Evolutionary conservation across 768 basidiomycete species (phyloP).

Genomic region (Guyanaporus albipodus): DNA sequence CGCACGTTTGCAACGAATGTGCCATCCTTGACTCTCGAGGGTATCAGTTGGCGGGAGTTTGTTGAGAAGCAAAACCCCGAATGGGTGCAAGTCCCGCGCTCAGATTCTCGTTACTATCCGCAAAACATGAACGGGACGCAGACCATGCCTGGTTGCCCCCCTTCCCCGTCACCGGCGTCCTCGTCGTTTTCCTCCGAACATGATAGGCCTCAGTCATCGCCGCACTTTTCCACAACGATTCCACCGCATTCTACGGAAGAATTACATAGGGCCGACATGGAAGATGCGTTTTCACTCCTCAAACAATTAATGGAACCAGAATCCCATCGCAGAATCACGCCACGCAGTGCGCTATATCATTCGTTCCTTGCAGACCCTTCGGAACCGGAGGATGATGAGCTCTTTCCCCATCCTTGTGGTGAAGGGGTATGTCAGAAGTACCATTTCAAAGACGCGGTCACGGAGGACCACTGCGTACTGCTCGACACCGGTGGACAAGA

Average conservation of each 20-base stretch:
- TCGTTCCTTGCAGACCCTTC: slow-evolving; percentile 60
- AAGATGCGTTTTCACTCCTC: slow-evolving; percentile 70
- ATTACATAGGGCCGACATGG: slow-evolving; percentile 52
- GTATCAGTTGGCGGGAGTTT: slow-evolving; percentile 68
- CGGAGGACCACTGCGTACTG: slow-evolving; percentile 50
- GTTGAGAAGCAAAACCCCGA: slow-evolving; percentile 76
- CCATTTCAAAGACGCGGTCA: slow-evolving; percentile 60
- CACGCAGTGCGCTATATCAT: slow-evolving; percentile 72
- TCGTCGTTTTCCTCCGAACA: slow-evolving; percentile 20
- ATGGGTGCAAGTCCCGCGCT: slow-evolving; percentile 48
- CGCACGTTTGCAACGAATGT: slow-evolving; percentile 90
- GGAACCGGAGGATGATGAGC: slow-evolving; percentile 55
- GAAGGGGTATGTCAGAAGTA: slow-evolving; percentile 60
- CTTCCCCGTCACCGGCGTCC: slow-evolving; percentile 34
- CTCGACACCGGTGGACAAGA: slow-evolving; percentile 36
- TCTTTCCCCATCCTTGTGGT: slow-evolving; percentile 65
- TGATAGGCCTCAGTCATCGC: slow-evolving; percentile 15
- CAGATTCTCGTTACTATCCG: slow-evolving; percentile 54
- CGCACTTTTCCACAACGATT: slow-evolving; percentile 17
- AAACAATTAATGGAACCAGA: slow-evolving; percentile 73
- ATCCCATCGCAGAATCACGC: slow-evolving; percentile 72
- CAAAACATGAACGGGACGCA: slow-evolving; percentile 35
- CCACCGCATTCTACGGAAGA: slow-evolving; percentile 31
- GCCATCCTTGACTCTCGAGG: slow-evolving; percentile 65
- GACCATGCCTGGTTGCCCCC: slow-evolving; percentile 18